Evolutionary conservation across 345 rosid species (phyloP), one percentile per base, ranked within the genome.

Genomic region (Luvunga scandens): DNA sequence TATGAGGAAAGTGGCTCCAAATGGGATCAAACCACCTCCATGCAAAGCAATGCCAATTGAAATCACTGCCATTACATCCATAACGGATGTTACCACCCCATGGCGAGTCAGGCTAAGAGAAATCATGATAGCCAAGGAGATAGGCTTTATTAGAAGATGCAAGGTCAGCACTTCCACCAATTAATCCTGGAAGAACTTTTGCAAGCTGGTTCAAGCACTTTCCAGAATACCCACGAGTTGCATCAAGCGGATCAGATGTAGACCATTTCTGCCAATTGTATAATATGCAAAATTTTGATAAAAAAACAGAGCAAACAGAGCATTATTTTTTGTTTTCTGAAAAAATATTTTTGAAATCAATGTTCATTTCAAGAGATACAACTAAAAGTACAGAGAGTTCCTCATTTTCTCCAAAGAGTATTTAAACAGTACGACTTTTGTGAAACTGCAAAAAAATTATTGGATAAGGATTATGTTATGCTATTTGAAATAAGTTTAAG

Each of bases 121-220:
- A 84, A 39, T 84, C 85, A 0, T 12, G 62, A 63, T 30, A 62
- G 31, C 66, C 67, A 57, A 82, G 63, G 33, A 86, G 83, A 55
- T 71, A 76, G 34, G 71, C 82, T 66, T 77, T 80, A 81, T 84
- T 78, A 34, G 84, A 84, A 55, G 81, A 66, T 3, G 84, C 85
- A 70, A 86, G 89, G 38, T 86, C 86, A 0, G 86, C 86, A 70
- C 86, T 83, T 34, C 85, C 88, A 61, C 86, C 85, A 60, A 86
- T 75, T 38, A 83, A 71, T 77, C 85, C 86, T 1, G 85, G 88
- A 75, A 86, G 75, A 57, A 74, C 86, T 53, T 75, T 77, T 6
- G 81, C 77, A 0, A 86, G 83, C 42, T 71, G 56, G 76, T 81
- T 83, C 66, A 86, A 61, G 71, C 86, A 83, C 73, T 78, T 76